Evolutionary conservation across 2,329 filamentous ascomycete genomes (phyloP).

Genomic region (Alternaria triticimaculans): DNA sequence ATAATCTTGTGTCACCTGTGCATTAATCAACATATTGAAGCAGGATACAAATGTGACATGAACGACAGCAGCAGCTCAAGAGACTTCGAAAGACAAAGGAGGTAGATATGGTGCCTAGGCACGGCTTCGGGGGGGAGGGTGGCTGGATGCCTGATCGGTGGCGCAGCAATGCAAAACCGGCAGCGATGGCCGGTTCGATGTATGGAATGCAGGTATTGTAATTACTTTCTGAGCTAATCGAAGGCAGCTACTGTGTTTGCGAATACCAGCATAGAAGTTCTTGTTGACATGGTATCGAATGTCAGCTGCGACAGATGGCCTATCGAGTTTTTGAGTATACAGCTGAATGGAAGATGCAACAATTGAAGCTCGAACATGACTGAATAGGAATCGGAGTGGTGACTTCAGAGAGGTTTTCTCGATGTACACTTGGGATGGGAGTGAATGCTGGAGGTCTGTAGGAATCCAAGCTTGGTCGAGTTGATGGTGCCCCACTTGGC

Average conservation of each 20-base stretch:
- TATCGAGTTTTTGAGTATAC: background rate
- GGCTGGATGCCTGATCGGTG: background rate
- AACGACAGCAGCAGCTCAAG: background rate
- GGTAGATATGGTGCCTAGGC: background rate
- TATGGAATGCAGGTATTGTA: background rate
- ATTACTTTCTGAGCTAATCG: background rate
- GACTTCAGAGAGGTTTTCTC: background rate
- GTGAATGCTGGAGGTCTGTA: background rate
- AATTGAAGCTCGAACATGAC: background rate
- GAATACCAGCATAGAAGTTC: background rate
- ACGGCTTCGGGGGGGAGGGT: background rate
- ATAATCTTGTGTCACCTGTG: background rate
- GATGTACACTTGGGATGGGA: background rate
- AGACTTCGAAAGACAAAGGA: background rate
- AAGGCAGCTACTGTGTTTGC: background rate
- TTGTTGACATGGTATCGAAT: background rate
- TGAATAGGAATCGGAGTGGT: background rate
- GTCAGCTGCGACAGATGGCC: background rate
- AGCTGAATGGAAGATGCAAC: background rate
- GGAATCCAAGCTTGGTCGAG: background rate
- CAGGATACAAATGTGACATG: background rate
- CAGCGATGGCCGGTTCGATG: background rate
- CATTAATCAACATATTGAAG: background rate
- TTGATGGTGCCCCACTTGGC: conserved; percentile 14
- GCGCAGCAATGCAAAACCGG: background rate